These are phyloP conservation scores for Wallemia mellicola DNA, from an alignment of 1,284 basidiomycete species.

Conservation along the genomic window DNA sequence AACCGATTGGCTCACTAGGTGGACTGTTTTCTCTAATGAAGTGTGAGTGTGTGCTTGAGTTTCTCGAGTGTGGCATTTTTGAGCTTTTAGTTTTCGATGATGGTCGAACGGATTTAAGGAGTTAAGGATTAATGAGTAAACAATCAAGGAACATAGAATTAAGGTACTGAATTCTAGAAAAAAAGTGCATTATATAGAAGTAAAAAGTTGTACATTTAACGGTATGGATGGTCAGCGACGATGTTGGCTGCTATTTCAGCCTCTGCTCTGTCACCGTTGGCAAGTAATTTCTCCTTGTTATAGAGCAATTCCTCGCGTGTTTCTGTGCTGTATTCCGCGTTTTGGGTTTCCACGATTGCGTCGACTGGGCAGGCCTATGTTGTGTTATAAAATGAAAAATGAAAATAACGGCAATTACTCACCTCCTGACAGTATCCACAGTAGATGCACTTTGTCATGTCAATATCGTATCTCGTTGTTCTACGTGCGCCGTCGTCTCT, in stretches of 20 bases:
- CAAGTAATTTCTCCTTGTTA: slow-evolving; percentile 90
- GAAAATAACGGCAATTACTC: neutral
- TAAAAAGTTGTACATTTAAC: neutral
- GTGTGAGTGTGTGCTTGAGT: neutral
- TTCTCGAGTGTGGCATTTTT: neutral
- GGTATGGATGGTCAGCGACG: slow-evolving; percentile 22
- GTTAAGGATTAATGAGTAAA: too few species aligned
- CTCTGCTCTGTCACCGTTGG: slow-evolving; percentile 85
- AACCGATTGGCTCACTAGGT: neutral
- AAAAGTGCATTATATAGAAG: neutral
- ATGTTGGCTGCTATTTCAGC: slow-evolving; percentile 88
- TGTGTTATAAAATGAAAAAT: neutral
- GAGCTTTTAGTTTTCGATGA: neutral
- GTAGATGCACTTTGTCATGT: slow-evolving; percentile 81
- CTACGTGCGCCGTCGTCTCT: slow-evolving; percentile 80
- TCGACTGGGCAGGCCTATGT: slow-evolving; percentile 84
- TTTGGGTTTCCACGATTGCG: slow-evolving; percentile 96
- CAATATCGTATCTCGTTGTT: slow-evolving; percentile 95
- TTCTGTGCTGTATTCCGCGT: slow-evolving; percentile 86
- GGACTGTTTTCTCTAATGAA: neutral
- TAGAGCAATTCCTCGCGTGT: slow-evolving; percentile 94
- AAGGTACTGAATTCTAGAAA: neutral
- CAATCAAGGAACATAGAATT: too few species aligned
- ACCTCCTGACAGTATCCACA: slow-evolving; percentile 49
- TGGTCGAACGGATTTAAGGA: neutral